Conservation (phyloP, 768 basidiomycete species). For the Russula dissimulans region DNA sequence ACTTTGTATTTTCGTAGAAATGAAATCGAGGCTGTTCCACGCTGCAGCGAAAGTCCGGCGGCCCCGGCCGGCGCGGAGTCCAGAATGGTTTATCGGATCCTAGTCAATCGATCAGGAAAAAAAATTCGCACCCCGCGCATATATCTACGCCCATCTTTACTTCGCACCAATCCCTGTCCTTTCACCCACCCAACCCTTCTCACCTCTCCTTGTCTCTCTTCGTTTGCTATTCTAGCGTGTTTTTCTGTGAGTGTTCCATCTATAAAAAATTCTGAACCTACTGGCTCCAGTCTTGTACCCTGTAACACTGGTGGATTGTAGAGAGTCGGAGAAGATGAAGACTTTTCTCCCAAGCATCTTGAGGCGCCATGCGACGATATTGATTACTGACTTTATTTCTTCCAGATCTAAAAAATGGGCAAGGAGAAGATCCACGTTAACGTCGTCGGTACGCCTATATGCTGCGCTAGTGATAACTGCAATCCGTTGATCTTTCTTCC, state of each 20-base stretch:
- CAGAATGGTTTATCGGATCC: constrained; percentile 18
- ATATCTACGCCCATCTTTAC: constrained; percentile 27
- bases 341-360: neutral
- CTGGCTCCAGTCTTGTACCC: neutral
- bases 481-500: constrained; percentile 26
- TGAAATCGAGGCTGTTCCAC: neutral
- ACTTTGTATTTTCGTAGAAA: constrained; percentile 1
- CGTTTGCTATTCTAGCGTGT: constrained; percentile 33
- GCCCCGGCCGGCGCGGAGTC: constrained; percentile 11
- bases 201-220: constrained; percentile 40
- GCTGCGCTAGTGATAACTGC: constrained; percentile 18
- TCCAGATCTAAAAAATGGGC: constrained; percentile 75
- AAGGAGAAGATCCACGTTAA: constrained; percentile 96
- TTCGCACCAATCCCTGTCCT: constrained; percentile 21
- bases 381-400: constrained; percentile 5
- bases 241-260: constrained; percentile 33
- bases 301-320: constrained; percentile 11
- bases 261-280: constrained; percentile 2
- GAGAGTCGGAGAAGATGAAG: constrained; percentile 16
- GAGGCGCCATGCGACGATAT: neutral
- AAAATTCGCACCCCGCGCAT: constrained; percentile 21
- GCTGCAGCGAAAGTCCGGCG: neutral
- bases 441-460: constrained; percentile 74
- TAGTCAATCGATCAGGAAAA: constrained; percentile 20
- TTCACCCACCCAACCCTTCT: constrained; percentile 31